Evolutionary conservation across 495 filamentous ascomycete genomes (phyloP).

Genomic region (Saxispiralis lemnorum): DNA sequence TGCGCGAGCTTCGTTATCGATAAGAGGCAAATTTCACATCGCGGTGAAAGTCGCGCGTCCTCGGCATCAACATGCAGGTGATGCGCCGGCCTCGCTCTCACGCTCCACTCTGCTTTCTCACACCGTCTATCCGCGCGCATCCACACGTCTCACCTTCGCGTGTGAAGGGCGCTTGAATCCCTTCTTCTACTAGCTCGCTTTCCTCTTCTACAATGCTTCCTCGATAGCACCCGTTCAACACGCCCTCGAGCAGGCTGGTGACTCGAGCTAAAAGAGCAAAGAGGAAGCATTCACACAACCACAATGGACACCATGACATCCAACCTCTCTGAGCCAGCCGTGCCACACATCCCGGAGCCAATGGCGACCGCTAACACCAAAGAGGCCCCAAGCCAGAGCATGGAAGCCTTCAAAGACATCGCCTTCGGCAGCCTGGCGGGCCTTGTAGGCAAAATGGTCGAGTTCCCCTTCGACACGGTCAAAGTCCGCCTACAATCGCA

Average conservation of each 20-base stretch:
- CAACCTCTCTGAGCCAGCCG: neutral
- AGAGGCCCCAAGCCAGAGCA: constrained; percentile 6
- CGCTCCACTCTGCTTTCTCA: neutral
- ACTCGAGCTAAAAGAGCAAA: neutral
- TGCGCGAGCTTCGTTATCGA: neutral
- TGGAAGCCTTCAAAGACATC: constrained; percentile 24
- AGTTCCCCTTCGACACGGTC: constrained; percentile 96
- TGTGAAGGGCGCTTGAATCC: too few species aligned
- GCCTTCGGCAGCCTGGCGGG: constrained; percentile 43
- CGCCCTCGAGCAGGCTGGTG: neutral
- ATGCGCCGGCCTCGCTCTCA: neutral
- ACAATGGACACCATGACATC: neutral
- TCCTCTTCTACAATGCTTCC: constrained; percentile 13
- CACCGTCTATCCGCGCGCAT: neutral
- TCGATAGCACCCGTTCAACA: constrained; percentile 11
- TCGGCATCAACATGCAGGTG: neutral
- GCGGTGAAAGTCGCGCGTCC: neutral
- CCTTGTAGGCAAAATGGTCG: constrained; percentile 83
- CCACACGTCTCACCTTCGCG: too few species aligned
- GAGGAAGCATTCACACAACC: neutral
- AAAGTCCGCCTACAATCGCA: constrained; percentile 77
- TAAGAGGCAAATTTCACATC: neutral
- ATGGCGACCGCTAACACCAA: neutral
- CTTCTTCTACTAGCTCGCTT: too few species aligned
- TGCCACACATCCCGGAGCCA: constrained; percentile 1